Evolutionary conservation across 495 filamentous ascomycete genomes (phyloP).

Genomic region (Talaromyces wortmannii): DNA sequence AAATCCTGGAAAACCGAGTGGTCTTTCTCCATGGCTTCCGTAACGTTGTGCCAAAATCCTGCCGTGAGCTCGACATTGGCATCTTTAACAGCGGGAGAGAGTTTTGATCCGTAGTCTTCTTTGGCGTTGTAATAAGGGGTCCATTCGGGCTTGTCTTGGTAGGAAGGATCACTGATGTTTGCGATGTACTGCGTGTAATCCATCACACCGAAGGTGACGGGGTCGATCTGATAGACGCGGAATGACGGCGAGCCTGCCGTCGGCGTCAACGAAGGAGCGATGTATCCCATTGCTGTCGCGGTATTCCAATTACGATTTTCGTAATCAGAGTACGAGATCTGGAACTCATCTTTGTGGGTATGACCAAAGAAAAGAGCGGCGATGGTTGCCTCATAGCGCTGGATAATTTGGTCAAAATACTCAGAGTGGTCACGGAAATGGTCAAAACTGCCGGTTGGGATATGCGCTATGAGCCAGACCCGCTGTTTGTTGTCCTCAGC

Average conservation of each 20-base stretch:
- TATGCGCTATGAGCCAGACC: conserved; percentile 49
- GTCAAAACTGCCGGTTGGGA: conserved; percentile 39
- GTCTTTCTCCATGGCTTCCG: conserved; percentile 29
- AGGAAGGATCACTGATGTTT: conserved; percentile 37
- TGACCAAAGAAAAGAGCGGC: conserved; percentile 51
- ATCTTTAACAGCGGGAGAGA: conserved; percentile 29
- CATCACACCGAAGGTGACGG: conserved; percentile 44
- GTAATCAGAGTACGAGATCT: conserved; percentile 46
- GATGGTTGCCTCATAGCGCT: conserved; percentile 45
- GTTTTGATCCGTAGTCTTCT: conserved; percentile 39
- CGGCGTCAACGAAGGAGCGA: conserved; percentile 47
- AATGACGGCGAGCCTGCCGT: conserved; percentile 46
- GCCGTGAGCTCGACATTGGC: conserved; percentile 37
- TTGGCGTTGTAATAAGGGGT: conserved; percentile 46
- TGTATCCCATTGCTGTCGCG: conserved; percentile 40
- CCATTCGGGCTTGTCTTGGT: conserved; percentile 40
- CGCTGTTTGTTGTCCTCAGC: conserved; percentile 43
- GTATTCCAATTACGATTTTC: conserved; percentile 20
- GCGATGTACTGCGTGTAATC: conserved; percentile 47
- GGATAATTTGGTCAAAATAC: conserved; percentile 47
- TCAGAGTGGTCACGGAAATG: conserved; percentile 45
- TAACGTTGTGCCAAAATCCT: conserved; percentile 55
- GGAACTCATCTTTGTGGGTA: conserved; percentile 49
- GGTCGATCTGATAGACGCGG: conserved; percentile 50
- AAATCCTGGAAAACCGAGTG: conserved; percentile 28